Percentiles rank a stretch among this genome's conserved stretches.
Conservation (phyloP, 2,329 filamentous ascomycete genomes). For the Furcasterigmium sp. region DNA sequence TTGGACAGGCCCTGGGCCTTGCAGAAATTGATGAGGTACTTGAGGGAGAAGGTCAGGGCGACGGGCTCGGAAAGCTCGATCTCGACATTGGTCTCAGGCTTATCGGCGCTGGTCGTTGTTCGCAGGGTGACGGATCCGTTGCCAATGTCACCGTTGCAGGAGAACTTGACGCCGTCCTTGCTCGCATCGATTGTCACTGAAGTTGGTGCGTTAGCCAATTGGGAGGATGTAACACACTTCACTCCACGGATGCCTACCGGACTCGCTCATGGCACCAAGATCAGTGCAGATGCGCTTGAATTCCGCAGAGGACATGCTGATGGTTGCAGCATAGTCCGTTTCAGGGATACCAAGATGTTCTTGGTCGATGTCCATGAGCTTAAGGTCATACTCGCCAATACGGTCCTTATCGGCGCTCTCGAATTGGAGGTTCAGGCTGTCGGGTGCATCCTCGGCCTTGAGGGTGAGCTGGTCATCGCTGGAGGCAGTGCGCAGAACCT, state of each 20-base stretch:
- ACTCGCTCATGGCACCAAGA: slow-evolving; percentile 87
- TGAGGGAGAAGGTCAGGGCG: slow-evolving; percentile 92
- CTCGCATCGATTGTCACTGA: slow-evolving; percentile 89
- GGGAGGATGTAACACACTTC: not conserved
- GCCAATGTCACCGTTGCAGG: slow-evolving; percentile 89
- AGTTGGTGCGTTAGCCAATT: not conserved
- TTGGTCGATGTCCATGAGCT: slow-evolving; percentile 99
- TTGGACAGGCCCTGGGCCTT: slow-evolving; percentile 83
- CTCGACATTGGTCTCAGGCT: slow-evolving; percentile 77
- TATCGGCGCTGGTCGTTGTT: slow-evolving; percentile 82
- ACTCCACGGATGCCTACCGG: slow-evolving; percentile 58
- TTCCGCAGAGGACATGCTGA: slow-evolving; percentile 81
- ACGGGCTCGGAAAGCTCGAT: slow-evolving; percentile 93
- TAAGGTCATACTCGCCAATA: slow-evolving; percentile 98
- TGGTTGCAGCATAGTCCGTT: slow-evolving; percentile 93
- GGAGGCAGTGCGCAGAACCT: slow-evolving; percentile 91
- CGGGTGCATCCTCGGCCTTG: slow-evolving; percentile 95
- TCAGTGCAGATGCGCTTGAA: slow-evolving; percentile 96
- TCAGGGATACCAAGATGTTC: slow-evolving; percentile 98
- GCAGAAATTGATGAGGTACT: slow-evolving; percentile 99
- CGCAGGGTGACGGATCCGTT: slow-evolving; percentile 90
- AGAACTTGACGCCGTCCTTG: slow-evolving; percentile 97
- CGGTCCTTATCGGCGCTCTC: slow-evolving; percentile 86
- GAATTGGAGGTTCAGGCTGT: slow-evolving; percentile 92
- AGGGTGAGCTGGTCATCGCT: slow-evolving; percentile 92